Evolutionary conservation across 305 asterid species (phyloP).

Genomic region (Rubia occidens): DNA sequence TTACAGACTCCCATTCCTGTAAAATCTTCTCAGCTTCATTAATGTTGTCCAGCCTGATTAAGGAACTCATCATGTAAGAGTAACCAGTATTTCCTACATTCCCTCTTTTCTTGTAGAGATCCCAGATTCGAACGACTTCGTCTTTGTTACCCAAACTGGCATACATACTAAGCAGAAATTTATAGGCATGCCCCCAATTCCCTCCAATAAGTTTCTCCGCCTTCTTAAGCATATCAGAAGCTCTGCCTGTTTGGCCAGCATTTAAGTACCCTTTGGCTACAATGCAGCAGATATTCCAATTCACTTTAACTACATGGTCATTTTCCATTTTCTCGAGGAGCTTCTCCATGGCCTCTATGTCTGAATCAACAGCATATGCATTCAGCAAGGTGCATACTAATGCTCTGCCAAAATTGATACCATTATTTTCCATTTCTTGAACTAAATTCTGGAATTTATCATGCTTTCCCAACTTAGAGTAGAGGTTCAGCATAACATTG

Average conservation of each 20-base stretch:
- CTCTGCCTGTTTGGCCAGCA: conserved; percentile 20
- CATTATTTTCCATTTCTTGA: conserved; percentile 29
- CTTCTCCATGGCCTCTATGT: conserved; percentile 26
- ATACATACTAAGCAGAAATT: conserved; percentile 21
- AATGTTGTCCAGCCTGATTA: conserved; percentile 28
- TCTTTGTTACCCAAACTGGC: conserved; percentile 26
- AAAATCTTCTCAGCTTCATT: conserved; percentile 24
- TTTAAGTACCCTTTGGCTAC: conserved; percentile 29
- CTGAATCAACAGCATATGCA: conserved; percentile 23
- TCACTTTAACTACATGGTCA: conserved; percentile 8
- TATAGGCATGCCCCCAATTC: background rate
- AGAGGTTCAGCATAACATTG: conserved; percentile 30
- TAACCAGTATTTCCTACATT: conserved; percentile 4
- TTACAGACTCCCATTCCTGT: conserved; percentile 27
- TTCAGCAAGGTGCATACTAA: conserved; percentile 23
- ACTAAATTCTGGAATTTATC: conserved; percentile 21
- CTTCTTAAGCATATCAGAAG: conserved; percentile 25
- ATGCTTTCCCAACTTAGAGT: conserved; percentile 17
- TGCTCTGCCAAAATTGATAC: conserved; percentile 12
- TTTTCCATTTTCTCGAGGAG: conserved; percentile 30
- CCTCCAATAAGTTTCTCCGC: conserved; percentile 22
- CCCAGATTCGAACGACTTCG: conserved; percentile 26
- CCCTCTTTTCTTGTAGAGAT: conserved; percentile 10
- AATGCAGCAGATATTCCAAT: conserved; percentile 15
- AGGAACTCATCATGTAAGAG: conserved; percentile 16